Evolutionary conservation across 352 stramenopile species (phyloP).

Genomic region (Vaucheria bursata): DNA sequence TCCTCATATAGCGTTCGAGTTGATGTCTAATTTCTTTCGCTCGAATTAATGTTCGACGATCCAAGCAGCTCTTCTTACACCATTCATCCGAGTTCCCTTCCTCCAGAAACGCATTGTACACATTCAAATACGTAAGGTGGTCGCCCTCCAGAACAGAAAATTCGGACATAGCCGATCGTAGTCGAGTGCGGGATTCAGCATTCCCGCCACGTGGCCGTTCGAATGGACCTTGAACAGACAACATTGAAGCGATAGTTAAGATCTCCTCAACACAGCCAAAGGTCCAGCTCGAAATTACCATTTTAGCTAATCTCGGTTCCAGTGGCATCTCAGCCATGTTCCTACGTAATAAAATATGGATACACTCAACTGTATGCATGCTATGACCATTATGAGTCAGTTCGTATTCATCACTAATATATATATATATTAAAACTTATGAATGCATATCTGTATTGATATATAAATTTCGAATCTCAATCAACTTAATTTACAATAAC

Average conservation of each 20-base stretch:
- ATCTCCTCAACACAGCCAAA: constrained; percentile 55
- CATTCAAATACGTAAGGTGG: constrained; percentile 53
- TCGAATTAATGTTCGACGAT: constrained; percentile 33
- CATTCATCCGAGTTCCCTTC: constrained; percentile 24
- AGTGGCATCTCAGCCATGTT: constrained; percentile 68
- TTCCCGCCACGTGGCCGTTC: constrained; percentile 25
- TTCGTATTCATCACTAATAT: no score
- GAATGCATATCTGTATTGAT: no score
- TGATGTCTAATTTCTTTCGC: constrained; percentile 46
- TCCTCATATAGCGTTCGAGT: constrained; percentile 27
- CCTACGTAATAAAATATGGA: no score
- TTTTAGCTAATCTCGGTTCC: constrained; percentile 58
- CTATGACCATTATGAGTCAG: no score
- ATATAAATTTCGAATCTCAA: no score
- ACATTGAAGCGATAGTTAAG: constrained; percentile 49
- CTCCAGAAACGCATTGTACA: constrained; percentile 45
- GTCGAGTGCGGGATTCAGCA: constrained; percentile 11
- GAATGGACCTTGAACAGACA: constrained; percentile 49
- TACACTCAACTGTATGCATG: no score
- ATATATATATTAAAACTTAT: no score
- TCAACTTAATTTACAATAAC: no score
- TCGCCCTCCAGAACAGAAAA: constrained; percentile 50
- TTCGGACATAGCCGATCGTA: constrained; percentile 45
- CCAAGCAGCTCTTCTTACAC: constrained; percentile 50
- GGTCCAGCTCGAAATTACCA: constrained; percentile 59